Percentiles rank a stretch among this genome's conserved stretches.
Conservation (phyloP, 2,329 filamentous ascomycete species). For the Corniculantispora saksenae region DNA sequence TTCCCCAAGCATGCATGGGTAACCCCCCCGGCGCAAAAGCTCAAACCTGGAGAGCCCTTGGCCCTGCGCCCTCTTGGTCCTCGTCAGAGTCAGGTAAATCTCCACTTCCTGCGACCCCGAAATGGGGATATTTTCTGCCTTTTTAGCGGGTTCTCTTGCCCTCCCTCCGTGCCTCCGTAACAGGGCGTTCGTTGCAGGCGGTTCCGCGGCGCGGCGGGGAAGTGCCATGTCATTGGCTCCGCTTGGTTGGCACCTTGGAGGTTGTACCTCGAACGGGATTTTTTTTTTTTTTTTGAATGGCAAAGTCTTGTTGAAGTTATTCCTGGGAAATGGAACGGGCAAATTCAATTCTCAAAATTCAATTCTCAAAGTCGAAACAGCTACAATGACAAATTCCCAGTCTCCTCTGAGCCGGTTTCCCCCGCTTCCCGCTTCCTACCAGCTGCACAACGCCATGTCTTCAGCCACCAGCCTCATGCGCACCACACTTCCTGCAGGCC, state of each 20-base stretch:
- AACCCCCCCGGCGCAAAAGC: not conserved
- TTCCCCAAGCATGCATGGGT: not conserved
- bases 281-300: no score
- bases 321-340: no score
- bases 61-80: not conserved
- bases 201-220: not conserved
- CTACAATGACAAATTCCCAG: no score
- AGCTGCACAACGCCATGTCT: not conserved
- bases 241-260: not conserved
- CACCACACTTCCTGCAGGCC: not conserved
- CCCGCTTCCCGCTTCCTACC: not conserved
- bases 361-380: no score
- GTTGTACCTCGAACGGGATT: not conserved
- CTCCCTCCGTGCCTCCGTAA: no score
- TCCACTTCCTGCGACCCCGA: not conserved
- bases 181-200: no score
- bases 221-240: not conserved
- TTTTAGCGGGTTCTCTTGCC: no score
- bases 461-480: conserved; percentile 14
- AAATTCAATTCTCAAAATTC: no score
- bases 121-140: no score
- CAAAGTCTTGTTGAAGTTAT: no score
- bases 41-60: not conserved
- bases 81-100: not conserved
- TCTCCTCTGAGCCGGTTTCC: not conserved